phyloP scores from a whole-genome alignment of 768 basidiomycete species.

The Grammothele lineata region DNA sequence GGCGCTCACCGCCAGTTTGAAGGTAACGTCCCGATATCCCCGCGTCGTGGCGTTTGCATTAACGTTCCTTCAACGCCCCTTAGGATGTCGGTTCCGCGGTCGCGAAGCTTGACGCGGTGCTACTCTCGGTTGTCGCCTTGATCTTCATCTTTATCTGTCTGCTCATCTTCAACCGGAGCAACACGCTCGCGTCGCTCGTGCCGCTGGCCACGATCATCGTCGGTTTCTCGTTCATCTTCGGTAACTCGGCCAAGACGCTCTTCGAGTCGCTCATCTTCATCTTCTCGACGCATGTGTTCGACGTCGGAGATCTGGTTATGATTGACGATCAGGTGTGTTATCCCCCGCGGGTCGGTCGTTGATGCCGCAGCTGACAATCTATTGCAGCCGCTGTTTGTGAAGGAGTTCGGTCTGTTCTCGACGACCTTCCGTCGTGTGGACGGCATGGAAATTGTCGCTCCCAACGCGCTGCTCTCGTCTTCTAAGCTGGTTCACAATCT shows the following conservation, averaged over 20 bases:
- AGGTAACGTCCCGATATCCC: too few relatives aligned
- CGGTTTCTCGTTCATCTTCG: constrained; percentile 84
- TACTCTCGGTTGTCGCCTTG: constrained; percentile 54
- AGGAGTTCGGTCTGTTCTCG: constrained; percentile 77
- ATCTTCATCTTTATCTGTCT: constrained; percentile 64
- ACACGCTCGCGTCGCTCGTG: constrained; percentile 69
- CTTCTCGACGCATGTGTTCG: constrained; percentile 82
- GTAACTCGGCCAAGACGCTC: constrained; percentile 72
- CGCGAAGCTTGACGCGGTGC: constrained; percentile 73
- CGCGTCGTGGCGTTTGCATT: neutral
- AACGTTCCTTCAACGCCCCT: too few relatives aligned
- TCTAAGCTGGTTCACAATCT: constrained; percentile 77
- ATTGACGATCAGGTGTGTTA: constrained; percentile 80
- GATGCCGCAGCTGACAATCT: constrained; percentile 16
- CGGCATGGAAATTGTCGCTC: constrained; percentile 75
- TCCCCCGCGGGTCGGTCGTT: constrained; percentile 22
- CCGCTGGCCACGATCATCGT: constrained; percentile 77
- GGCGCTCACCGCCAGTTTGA: constrained; percentile 62
- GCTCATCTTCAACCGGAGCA: constrained; percentile 66
- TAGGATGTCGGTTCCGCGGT: constrained; percentile 72
- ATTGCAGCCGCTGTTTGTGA: constrained; percentile 53
- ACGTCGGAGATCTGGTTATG: constrained; percentile 78
- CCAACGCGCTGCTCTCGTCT: constrained; percentile 66
- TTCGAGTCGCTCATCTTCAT: constrained; percentile 85
- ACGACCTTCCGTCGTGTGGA: constrained; percentile 79